A percentile compares a stretch with the other conserved stretches of the same genome.
These are phyloP conservation scores for Flammula alnicola DNA, from an alignment of 1,284 basidiomycete genomes.

Conservation along the genomic window DNA sequence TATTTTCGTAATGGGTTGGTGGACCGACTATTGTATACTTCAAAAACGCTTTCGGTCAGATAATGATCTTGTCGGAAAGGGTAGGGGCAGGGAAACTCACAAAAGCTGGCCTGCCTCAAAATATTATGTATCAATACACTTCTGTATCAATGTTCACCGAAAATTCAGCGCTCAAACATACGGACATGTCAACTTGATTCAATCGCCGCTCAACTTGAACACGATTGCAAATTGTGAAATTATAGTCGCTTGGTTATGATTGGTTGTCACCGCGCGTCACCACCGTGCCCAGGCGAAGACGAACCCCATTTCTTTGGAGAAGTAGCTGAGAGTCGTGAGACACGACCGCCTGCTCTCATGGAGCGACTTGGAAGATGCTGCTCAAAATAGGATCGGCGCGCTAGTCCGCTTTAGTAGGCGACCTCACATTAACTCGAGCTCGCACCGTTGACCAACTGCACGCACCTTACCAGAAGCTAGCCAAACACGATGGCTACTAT, in stretches of 20 bases:
- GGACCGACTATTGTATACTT: neutral
- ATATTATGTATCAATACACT: constrained; percentile 20
- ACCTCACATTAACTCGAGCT: neutral
- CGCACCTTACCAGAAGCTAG: too few species aligned
- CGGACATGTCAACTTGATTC: too few species aligned
- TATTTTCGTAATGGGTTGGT: neutral
- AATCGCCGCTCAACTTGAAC: too few species aligned
- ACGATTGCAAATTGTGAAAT: too few species aligned
- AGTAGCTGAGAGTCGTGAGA: too few species aligned
- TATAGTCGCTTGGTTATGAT: too few species aligned
- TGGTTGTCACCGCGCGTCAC: too few species aligned
- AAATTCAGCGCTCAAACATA: too few species aligned
- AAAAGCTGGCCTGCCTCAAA: constrained; percentile 21
- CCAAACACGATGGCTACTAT: too few species aligned
- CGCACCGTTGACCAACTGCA: neutral
- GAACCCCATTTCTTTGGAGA: too few species aligned
- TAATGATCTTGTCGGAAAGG: constrained; percentile 4
- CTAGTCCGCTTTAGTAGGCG: neutral
- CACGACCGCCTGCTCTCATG: too few species aligned
- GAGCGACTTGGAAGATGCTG: neutral
- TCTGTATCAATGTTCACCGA: constrained; percentile 16
- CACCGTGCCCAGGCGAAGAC: too few species aligned
- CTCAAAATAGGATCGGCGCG: constrained; percentile 1
- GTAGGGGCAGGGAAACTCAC: constrained; percentile 14
- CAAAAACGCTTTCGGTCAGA: constrained; percentile 3